Evolutionary conservation across 2,329 filamentous ascomycete genomes (phyloP).

Genomic region (Claviceps maximensis): DNA sequence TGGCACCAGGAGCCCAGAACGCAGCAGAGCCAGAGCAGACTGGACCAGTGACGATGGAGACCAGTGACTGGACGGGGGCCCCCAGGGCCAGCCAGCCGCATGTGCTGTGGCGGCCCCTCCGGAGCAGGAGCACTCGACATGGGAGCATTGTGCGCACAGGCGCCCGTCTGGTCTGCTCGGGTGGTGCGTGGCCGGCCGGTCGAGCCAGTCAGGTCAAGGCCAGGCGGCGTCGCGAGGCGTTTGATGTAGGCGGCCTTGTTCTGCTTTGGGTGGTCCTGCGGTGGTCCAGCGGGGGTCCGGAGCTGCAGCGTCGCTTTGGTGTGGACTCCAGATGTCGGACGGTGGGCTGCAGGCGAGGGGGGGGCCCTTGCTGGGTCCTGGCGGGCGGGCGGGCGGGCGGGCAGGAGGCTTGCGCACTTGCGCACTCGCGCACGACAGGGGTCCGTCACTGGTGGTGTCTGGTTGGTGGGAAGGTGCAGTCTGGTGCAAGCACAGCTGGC

Average conservation of each 20-base stretch:
- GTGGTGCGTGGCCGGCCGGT: background rate
- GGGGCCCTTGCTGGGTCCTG: background rate
- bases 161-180: background rate
- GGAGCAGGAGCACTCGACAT: slow-evolving; percentile 2
- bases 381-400: background rate
- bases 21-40: background rate
- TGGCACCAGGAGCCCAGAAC: slow-evolving; percentile 2
- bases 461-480: background rate
- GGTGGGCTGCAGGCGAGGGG: slow-evolving; percentile 1
- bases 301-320: background rate
- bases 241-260: background rate
- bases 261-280: background rate
- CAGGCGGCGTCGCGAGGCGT: background rate
- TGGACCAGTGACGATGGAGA: too few relatives aligned
- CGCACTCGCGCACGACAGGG: slow-evolving; percentile 3
- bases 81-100: background rate
- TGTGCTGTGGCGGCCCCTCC: slow-evolving; percentile 7
- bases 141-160: slow-evolving; percentile 1
- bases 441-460: background rate
- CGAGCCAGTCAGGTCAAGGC: background rate
- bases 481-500: background rate
- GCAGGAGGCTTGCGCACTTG: background rate
- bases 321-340: background rate
- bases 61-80: too few relatives aligned
- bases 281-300: background rate